Conservation (phyloP, 2,329 filamentous ascomycete species). For the Penicillium sp. region DNA sequence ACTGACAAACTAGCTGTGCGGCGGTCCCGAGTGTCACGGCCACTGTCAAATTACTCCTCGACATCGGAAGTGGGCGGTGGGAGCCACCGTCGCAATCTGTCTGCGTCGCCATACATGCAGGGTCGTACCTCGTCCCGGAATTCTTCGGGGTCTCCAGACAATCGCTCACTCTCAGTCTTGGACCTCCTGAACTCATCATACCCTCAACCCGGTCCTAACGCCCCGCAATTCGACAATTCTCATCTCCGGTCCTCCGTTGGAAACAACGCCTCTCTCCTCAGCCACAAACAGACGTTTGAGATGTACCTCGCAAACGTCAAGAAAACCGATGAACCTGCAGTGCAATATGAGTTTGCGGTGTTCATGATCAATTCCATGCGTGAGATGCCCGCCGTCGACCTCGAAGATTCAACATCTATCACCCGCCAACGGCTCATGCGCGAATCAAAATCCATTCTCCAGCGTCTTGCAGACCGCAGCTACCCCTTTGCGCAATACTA, state of each 20-base stretch:
- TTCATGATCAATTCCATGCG: conserved; percentile 90
- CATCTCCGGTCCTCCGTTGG: conserved; percentile 77
- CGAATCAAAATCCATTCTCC: conserved; percentile 87
- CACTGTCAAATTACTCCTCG: conserved; percentile 74
- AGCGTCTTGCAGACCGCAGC: conserved; percentile 79
- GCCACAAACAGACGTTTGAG: conserved; percentile 89
- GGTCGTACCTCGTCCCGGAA: conserved; percentile 53
- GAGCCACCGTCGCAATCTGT: conserved; percentile 61
- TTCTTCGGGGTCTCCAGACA: conserved; percentile 58
- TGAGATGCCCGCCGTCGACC: conserved; percentile 64
- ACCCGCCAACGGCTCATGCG: conserved; percentile 69
- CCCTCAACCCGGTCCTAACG: conserved; percentile 72
- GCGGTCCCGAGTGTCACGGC: conserved; percentile 58
- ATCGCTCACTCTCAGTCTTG: conserved; percentile 60
- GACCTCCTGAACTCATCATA: conserved; percentile 70
- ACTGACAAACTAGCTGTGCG: conserved; percentile 64
- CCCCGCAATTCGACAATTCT: conserved; percentile 72
- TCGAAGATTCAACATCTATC: conserved; percentile 38
- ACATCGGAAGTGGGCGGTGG: conserved; percentile 64
- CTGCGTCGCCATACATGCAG: conserved; percentile 52
- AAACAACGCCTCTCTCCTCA: conserved; percentile 85
- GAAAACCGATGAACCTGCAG: conserved; percentile 86
- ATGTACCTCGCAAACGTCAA: conserved; percentile 98
- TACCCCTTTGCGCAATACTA: conserved; percentile 99
- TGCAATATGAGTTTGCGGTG: conserved; percentile 95